These are phyloP conservation scores for Bertia moriformis DNA, from an alignment of 2,329 filamentous ascomycete species.

Conservation along the genomic window DNA sequence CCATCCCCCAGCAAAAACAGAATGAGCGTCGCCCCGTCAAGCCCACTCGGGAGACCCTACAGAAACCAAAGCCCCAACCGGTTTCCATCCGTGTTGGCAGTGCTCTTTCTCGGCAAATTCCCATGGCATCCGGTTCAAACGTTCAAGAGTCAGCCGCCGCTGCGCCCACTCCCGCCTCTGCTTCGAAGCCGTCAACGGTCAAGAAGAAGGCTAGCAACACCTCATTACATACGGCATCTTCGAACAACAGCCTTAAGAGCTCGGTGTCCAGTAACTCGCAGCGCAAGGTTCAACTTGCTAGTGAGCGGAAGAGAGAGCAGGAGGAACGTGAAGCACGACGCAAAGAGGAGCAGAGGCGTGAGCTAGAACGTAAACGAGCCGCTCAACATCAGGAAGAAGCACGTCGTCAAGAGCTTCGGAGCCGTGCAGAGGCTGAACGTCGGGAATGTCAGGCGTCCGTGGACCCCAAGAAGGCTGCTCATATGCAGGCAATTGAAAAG, in stretches of 20 bases:
- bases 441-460: constrained; percentile 28
- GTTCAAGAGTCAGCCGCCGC: constrained; percentile 18
- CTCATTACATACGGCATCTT: constrained; percentile 36
- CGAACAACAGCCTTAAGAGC: constrained; percentile 45
- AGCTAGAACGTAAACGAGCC: constrained; percentile 64
- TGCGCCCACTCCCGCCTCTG: constrained; percentile 41
- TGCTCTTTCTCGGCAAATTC: constrained; percentile 24
- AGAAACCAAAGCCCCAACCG: constrained; percentile 27
- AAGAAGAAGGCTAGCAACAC: constrained; percentile 55
- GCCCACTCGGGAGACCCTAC: constrained; percentile 21
- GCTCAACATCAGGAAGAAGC: constrained; percentile 41
- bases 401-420: constrained; percentile 30
- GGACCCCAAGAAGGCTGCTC: constrained; percentile 52
- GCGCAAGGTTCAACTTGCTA: constrained; percentile 57
- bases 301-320: constrained; percentile 69
- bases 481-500: constrained; percentile 40
- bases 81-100: constrained; percentile 32
- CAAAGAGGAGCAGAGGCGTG: constrained; percentile 68
- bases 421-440: constrained; percentile 16
- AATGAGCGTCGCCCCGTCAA: constrained; percentile 24
- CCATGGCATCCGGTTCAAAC: constrained; percentile 11
- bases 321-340: constrained; percentile 69
- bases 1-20: constrained; percentile 10
- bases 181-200: constrained; percentile 28
- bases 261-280: constrained; percentile 44